Base-by-base conservation (phyloP, 306 rosid genomes). In the Astragalus membranaceus region DNA sequence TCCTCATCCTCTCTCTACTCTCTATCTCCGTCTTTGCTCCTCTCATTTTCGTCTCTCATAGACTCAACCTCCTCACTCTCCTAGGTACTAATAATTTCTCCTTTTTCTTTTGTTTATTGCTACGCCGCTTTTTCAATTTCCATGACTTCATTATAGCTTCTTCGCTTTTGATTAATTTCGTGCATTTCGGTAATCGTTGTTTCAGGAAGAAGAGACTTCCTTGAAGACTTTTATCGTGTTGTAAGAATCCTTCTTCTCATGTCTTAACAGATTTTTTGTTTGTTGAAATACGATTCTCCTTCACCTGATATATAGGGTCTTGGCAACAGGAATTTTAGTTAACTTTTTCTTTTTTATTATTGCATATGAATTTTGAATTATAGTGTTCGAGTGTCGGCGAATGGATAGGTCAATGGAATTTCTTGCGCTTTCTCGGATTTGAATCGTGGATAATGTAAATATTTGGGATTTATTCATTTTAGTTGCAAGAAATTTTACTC, bases 21-120 rank as follows among this genome's bases (percentile, higher is more conserved):
- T 86, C 79, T 48, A 29, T 89, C 77, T 85, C 96, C 79, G 91
- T 92, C 70, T 17, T 89, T 52, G 87, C 91, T 85, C 98, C 98
- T 58, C 74, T 92, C 64, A 16, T 88, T 72, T 82, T 92, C 52
- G 87, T 91, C 75, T 82, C 92, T 53, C 73, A 75, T 8, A 76
- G 84, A 75, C 85, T 87, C 48, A 83, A 86, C 35, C 65, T 72
- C 42, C 65, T 85, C 76, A 69, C 77, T 37, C 73, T 67, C 17
- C 41, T 75, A 44, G 95, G 98, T 92, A 82, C 26, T 20, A 1
- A n/a, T 47, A 1, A 53, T 2, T 49, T 44, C 17, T 20, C 8
- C 35, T 13, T 16, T 5, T 48, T 37, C 30, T 30, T 29, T 59
- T n/a, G 13, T 8, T 10, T n/a, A 6, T 8, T 7, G 8, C 43